Evolutionary conservation across 2,329 filamentous ascomycete species (phyloP), one percentile per base, ranked within the genome.

Genomic region (Arthrobotrys entomopaga): DNA sequence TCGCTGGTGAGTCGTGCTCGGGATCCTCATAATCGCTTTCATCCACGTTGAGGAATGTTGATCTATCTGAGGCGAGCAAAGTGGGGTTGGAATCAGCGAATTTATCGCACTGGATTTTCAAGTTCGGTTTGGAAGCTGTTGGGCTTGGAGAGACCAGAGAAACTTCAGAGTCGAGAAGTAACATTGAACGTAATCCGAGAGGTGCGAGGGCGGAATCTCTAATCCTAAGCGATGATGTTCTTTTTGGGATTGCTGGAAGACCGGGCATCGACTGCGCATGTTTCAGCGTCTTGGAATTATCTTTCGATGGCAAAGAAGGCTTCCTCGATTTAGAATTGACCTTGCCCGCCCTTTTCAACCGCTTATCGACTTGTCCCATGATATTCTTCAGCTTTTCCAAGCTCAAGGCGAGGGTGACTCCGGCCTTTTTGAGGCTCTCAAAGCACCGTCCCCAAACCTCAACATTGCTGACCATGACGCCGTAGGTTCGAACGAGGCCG

Each of bases 381-480:
- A 95, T 91, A 60, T 87, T 88, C 76, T 88, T 88, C 19, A 97
- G 86, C 81, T 90, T 88, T 43, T 88, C 86, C 46, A 97, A 85
- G 29, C 89, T 84, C 5, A 87, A 85, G 34, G 90, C 90, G 24
- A 97, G 84, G 50, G 87, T 86, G 75, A 89, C 87, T 13, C 90
- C 89, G 79, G 90, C 92, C 20, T 86, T 86, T 80, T 92, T 89
- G 71, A 97, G 84, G 64, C 90, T 90, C 63, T 88, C 86, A 79
- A 97, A 89, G 5, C 92, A 92, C 66, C 89, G 88, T 69, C 89
- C 87, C 94, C 94, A 98, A 49, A 93, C 93, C 76, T 96, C 91
- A 7, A 93, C 90, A 78, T 98, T 98, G 38, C 92, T 91, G 79
- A 91, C 90, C 93, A 98, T 98, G 42, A 93, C 92, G 46, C 89